Evolutionary conservation across 441 rosid genomes (phyloP).

Genomic region (Populus trichocarpa): DNA sequence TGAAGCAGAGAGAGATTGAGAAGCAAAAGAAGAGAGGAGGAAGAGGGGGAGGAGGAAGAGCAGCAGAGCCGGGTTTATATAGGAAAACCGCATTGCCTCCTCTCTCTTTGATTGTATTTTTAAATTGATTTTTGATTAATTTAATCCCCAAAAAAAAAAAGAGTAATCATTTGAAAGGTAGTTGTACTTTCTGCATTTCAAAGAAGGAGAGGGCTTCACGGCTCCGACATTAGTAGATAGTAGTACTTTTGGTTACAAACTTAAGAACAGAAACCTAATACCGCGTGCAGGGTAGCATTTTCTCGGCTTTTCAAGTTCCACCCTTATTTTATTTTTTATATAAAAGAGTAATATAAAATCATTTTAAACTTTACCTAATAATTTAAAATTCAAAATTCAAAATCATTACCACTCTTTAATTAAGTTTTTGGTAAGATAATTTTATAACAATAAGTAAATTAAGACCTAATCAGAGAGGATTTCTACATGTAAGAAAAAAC

Average conservation of each 20-base stretch:
- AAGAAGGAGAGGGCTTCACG: neutral
- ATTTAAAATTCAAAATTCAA: too few relatives aligned
- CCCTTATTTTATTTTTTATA: too few relatives aligned
- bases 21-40: conserved; percentile 19
- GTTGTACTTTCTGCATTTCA: neutral
- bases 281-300: too few relatives aligned
- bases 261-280: too few relatives aligned
- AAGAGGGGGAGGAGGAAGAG: conserved; percentile 44
- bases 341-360: too few relatives aligned
- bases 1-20: conserved; percentile 6
- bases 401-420: too few relatives aligned
- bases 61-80: conserved; percentile 37
- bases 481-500: too few relatives aligned
- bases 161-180: neutral
- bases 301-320: too few relatives aligned
- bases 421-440: too few relatives aligned
- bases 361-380: too few relatives aligned
- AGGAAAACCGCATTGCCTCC: conserved; percentile 20
- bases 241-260: neutral
- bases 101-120: neutral
- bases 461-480: too few relatives aligned
- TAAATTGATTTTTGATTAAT: neutral
- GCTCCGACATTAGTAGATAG: neutral
- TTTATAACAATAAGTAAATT: too few relatives aligned
- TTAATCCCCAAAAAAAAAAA: neutral